Evolutionary conservation across 73 alveolate species (phyloP).

Genomic region (Effrenium voratum): DNA sequence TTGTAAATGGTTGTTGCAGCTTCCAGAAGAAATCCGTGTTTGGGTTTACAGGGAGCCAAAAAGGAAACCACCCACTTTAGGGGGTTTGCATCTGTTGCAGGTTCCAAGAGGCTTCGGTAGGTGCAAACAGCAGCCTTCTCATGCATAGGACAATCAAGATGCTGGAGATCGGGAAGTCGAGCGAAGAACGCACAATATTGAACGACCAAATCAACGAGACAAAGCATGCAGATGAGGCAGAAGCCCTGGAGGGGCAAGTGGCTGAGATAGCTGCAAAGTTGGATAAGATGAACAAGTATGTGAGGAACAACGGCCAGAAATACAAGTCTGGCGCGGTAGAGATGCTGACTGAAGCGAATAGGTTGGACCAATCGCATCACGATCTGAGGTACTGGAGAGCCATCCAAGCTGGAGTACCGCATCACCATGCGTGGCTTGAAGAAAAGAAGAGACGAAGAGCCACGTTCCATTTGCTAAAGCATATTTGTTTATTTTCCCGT

Average conservation of each 20-base stretch:
- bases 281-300: neutral
- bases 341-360: neutral
- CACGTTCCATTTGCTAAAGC: neutral
- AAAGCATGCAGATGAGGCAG: neutral
- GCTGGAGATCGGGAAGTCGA: neutral
- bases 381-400: neutral
- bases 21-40: too few species aligned
- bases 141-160: neutral
- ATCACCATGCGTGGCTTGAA: neutral
- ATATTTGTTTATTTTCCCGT: too few species aligned
- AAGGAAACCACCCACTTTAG: too few species aligned
- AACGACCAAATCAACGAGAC: neutral
- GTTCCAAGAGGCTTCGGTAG: too few species aligned
- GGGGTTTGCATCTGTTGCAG: too few species aligned
- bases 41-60: too few species aligned
- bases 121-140: neutral
- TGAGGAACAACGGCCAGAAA: neutral
- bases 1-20: too few species aligned
- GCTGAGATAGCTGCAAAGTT: neutral
- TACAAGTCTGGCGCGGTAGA: too few species aligned
- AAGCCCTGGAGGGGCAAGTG: neutral
- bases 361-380: neutral
- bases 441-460: neutral
- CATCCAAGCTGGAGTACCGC: neutral
- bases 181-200: neutral